Conservation (phyloP, 2,329 filamentous ascomycete genomes). For the Chalaropsis ovoidea region DNA sequence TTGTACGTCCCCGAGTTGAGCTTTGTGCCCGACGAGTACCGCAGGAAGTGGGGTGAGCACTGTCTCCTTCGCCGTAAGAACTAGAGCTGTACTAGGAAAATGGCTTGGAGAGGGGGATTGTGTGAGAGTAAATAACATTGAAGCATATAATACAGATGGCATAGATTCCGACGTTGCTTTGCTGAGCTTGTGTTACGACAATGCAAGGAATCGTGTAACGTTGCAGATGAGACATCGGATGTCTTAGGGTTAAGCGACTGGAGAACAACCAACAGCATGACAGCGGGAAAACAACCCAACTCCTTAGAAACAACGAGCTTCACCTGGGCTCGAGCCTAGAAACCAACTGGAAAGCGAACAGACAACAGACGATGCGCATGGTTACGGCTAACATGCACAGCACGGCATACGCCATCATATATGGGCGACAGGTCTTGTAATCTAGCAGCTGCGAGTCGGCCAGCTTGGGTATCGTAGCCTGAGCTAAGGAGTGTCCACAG, state of each 20-base stretch:
- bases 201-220: neutral
- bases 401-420: neutral
- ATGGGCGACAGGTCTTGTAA: neutral
- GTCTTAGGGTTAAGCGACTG: neutral
- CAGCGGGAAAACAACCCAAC: too few species aligned
- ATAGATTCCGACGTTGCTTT: neutral
- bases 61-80: conserved; percentile 61
- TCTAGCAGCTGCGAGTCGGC: neutral
- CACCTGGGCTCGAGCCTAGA: neutral
- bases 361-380: neutral
- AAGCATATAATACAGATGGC: neutral
- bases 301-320: neutral
- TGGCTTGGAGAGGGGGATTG: too few species aligned
- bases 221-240: neutral
- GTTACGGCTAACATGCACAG: neutral
- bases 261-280: neutral
- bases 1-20: conserved; percentile 69
- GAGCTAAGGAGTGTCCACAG: neutral
- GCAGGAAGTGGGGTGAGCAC: conserved; percentile 76
- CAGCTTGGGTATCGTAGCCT: neutral
- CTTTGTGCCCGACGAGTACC: conserved; percentile 57
- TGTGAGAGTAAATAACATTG: neutral
- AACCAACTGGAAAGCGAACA: neutral
- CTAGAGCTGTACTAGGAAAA: conserved; percentile 10
- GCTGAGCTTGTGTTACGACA: too few species aligned